phyloP scores from a whole-genome alignment of 2,329 filamentous ascomycete species.

The Grosmannia clavigera region DNA sequence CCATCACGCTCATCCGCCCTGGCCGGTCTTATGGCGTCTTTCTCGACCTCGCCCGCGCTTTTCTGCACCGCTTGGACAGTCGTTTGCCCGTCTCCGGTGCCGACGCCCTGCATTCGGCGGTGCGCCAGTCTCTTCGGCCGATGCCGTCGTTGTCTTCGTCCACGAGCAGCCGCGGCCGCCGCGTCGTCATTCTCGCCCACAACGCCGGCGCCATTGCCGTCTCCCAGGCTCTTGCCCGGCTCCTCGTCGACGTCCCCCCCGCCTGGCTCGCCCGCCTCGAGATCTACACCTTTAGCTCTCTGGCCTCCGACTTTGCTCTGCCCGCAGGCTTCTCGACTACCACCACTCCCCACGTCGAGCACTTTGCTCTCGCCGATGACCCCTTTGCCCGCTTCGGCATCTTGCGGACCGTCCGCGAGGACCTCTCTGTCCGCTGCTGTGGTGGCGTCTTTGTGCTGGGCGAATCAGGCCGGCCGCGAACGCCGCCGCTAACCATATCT shows the following conservation, averaged over 20 bases:
- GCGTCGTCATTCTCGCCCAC: slow-evolving; percentile 27
- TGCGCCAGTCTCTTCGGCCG: slow-evolving; percentile 23
- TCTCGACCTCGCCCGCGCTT: slow-evolving; percentile 34
- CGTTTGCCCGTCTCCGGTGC: slow-evolving; percentile 16
- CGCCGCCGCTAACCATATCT: background rate
- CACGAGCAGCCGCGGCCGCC: slow-evolving; percentile 4
- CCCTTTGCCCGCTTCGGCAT: slow-evolving; percentile 27
- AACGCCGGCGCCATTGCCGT: slow-evolving; percentile 25
- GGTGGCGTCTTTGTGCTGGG: slow-evolving; percentile 26
- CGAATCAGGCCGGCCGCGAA: background rate
- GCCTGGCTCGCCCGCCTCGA: slow-evolving; percentile 26
- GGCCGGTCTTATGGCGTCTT: slow-evolving; percentile 35
- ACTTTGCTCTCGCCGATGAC: slow-evolving; percentile 23
- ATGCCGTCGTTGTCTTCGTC: background rate
- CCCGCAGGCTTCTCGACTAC: slow-evolving; percentile 16
- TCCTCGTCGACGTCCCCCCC: slow-evolving; percentile 25
- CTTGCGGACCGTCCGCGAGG: slow-evolving; percentile 21
- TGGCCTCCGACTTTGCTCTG: slow-evolving; percentile 24
- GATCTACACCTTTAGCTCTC: slow-evolving; percentile 31
- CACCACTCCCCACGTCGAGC: slow-evolving; percentile 20
- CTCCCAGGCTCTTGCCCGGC: slow-evolving; percentile 22
- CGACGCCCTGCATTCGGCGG: slow-evolving; percentile 21
- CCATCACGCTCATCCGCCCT: slow-evolving; percentile 37
- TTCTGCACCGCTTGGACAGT: slow-evolving; percentile 19
- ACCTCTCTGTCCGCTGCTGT: slow-evolving; percentile 24